phyloP scores from a whole-genome alignment of 768 basidiomycete species.

The Tylopilus vinaceipallidus region DNA sequence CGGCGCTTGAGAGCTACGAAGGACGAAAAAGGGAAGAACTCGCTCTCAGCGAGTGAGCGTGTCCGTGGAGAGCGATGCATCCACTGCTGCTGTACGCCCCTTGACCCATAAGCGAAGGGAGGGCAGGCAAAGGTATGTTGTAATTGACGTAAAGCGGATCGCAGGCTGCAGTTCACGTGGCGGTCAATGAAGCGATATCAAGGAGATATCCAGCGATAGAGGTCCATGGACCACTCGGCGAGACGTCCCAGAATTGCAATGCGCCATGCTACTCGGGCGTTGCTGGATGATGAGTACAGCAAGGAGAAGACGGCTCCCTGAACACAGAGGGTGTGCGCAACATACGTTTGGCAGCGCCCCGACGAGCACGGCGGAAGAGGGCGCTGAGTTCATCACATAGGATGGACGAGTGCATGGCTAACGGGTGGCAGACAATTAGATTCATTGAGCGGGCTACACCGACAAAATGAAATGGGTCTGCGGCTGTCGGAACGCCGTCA shows the following conservation, averaged over 20 bases:
- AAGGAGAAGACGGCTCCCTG: not conserved
- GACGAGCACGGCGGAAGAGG: conserved; percentile 21
- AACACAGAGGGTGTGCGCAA: conserved; percentile 5
- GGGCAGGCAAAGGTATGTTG: conserved; percentile 32
- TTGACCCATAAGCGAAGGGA: conserved; percentile 30
- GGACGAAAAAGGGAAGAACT: conserved; percentile 12
- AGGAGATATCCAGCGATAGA: conserved; percentile 30
- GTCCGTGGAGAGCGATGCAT: conserved; percentile 29
- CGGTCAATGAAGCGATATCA: conserved; percentile 14
- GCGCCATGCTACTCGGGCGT: not conserved
- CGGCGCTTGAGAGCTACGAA: conserved; percentile 12
- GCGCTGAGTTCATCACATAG: conserved; percentile 11
- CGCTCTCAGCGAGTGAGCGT: conserved; percentile 19
- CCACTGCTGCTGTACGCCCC: conserved; percentile 17
- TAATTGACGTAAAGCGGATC: conserved; percentile 29
- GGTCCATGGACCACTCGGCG: conserved; percentile 20
- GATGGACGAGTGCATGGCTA: conserved; percentile 20
- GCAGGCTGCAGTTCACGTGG: conserved; percentile 21
- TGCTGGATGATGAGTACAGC: not conserved
- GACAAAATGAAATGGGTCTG: conserved; percentile 29
- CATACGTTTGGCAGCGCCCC: conserved; percentile 7
- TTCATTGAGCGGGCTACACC: conserved; percentile 25
- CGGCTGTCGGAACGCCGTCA: conserved; percentile 25
- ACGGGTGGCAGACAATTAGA: conserved; percentile 31
- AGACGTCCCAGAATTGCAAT: not conserved